Base-by-base conservation (phyloP, 2,329 filamentous ascomycete genomes). In the Neonectria ditissima region DNA sequence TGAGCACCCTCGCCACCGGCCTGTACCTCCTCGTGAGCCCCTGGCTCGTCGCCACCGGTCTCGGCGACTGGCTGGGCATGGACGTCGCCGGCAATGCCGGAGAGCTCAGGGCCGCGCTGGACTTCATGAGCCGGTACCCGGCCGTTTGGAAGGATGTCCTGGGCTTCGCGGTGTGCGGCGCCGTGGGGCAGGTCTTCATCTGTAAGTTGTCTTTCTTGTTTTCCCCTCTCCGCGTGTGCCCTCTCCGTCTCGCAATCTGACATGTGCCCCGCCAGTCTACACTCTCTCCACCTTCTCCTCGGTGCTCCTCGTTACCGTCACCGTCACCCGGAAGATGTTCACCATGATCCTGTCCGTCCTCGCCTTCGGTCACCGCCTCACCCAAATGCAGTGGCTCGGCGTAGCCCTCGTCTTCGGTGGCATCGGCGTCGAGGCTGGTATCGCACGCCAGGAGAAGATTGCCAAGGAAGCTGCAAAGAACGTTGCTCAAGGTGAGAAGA, bases 301-400 rank as follows among this genome's bases (percentile, higher is more conserved):
- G 10, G 87, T 99, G 52, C 86, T 98, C 55, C 88, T 99, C 53
- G 95, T 98, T 45, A 98, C 96, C 5, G 94, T 99, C 3, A 99
- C 94, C 2, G 96, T 99, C 48, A 99, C 96, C 48, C 87, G 96
- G 75, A 99, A 99, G 83, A 99, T 99, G 96, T 87, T 98, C 78
- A 98, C 95, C 70, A 99, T 99, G 96, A 93, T 98, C 63, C 85
- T 98, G 55, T 97, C 93, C 57, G 96, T 99, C 28, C 84, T 98
- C 65, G 94, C 93, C 81, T 99, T 98, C 77, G 96, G 96, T 28
- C 96, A 99, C 79, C 88, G 87, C 67, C 86, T 99, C 52, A 92
- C 88, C 28, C 81, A 83, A n/a, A 97, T 95, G 86, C 96, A 99
- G 81, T 97, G 94, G 92, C 82, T 97, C 7, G 96, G 96, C 67